Evolutionary conservation across 768 basidiomycete species (phyloP), one percentile per base, ranked within the genome.

Genomic region (Clavulina sp.): DNA sequence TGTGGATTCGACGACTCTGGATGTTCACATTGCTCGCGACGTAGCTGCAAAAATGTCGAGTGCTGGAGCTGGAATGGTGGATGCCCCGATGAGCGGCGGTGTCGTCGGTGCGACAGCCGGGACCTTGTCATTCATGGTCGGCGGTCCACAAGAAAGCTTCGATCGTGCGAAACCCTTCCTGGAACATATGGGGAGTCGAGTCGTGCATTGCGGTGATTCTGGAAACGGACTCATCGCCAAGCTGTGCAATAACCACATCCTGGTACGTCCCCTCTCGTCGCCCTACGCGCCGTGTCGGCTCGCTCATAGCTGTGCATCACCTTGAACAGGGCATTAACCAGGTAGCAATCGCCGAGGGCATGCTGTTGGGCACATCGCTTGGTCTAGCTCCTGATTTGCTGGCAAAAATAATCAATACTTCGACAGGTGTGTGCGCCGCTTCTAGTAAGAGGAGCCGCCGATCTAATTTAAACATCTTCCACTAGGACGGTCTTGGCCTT

Each of bases 11-110:
- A 96, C 92, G 5, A 93, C 92, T 0, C 70, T 92, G 34, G 88
- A 93, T 58, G 81, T 91, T 4, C 69, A 69, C 4, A 76, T 82
- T 5, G 80, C 89, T 0, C 76, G 76, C 38, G 64, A 72, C 29
- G 77, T 92, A 7, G 75, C 87, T 0, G 54, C 62, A 6, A 65
- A 71, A 23, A 74, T 84, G 1, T 68, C 66, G 6, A 52, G 60
- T 13, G 65, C 70, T 26, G 80, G 82, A 24, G 85, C 80, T 4
- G 66, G 66, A 36, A 88, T 95, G 77, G 72, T 95, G 21, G 92
- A 96, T 62, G 89, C 92, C 4, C 92, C 92, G 2, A 91, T 96
- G 1, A 91, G 87, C 46, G 92, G 92, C 52, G 91, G 87, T 83
- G 85, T 88, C 6, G 69, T 81, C 13, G 92, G 88, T 29, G 92